A percentile compares a stretch with the other conserved stretches of the same genome.
These are phyloP conservation scores for Cymodocea nodosa DNA, from an alignment of 116 monocot species.

Conservation along the genomic window DNA sequence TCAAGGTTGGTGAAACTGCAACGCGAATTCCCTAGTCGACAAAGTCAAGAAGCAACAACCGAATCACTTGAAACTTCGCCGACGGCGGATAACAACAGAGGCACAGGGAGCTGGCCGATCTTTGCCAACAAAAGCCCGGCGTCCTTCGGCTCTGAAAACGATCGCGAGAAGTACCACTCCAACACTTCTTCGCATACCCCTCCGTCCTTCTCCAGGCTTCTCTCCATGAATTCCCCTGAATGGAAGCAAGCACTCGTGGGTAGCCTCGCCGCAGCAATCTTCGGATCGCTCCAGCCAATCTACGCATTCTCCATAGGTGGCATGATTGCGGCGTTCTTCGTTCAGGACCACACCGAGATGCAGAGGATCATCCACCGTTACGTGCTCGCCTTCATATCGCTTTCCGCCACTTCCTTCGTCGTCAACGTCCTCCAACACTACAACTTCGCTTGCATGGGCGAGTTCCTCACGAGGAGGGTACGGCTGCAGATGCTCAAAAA, in stretches of 20 bases:
- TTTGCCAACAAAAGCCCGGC: slow-evolving; percentile 29
- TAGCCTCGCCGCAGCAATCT: slow-evolving; percentile 40
- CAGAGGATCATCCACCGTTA: slow-evolving; percentile 28
- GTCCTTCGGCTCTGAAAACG: slow-evolving; percentile 9
- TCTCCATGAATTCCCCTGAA: slow-evolving; percentile 50
- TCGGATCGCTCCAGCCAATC: slow-evolving; percentile 54
- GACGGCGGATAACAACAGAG: slow-evolving; percentile 30
- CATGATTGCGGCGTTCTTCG: slow-evolving; percentile 56
- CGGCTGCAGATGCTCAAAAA: slow-evolving; percentile 46
- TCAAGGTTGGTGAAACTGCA: slow-evolving; percentile 41
- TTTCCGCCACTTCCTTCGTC: slow-evolving; percentile 37
- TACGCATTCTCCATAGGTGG: slow-evolving; percentile 75
- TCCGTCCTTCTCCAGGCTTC: slow-evolving; percentile 43
- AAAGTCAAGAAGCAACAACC: slow-evolving; percentile 20
- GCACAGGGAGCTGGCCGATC: slow-evolving; percentile 33
- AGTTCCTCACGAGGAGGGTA: slow-evolving; percentile 41
- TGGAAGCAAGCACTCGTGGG: slow-evolving; percentile 58
- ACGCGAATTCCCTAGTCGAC: slow-evolving; percentile 27
- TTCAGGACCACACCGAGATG: slow-evolving; percentile 37
- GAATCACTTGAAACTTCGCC: slow-evolving; percentile 28
- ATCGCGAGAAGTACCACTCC: neutral
- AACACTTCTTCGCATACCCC: neutral
- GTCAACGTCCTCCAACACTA: slow-evolving; percentile 58
- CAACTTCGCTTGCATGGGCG: slow-evolving; percentile 71
- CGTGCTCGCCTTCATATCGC: slow-evolving; percentile 33